A percentile compares a stretch with the other conserved stretches of the same genome.
Evolutionary conservation across 2,329 filamentous ascomycete genomes (phyloP).

Genomic region (Eutypa lata): DNA sequence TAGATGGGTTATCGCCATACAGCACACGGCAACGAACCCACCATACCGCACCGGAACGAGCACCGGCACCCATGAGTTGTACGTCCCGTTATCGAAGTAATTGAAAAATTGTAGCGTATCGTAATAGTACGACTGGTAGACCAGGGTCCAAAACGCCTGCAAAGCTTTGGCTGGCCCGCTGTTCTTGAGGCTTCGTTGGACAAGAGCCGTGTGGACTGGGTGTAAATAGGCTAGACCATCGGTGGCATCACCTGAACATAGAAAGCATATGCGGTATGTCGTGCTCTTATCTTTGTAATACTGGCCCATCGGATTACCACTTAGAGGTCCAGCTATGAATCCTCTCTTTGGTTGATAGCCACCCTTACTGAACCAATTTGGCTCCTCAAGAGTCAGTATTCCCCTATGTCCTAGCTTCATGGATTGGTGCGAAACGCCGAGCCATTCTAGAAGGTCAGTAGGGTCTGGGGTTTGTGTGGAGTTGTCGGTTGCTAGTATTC

Average conservation of each 20-base stretch:
- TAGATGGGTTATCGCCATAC: not conserved
- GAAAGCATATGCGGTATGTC: conserved; percentile 2
- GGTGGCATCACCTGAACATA: not conserved
- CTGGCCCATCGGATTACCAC: conserved; percentile 1
- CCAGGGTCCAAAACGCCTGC: conserved; percentile 5
- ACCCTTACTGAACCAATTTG: not conserved
- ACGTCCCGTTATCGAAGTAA: conserved; percentile 2
- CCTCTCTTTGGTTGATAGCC: not conserved
- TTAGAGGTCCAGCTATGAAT: not conserved
- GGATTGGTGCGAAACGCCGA: not conserved
- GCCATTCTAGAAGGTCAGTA: conserved; percentile 2
- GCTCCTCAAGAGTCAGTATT: not conserved
- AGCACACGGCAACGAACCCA: conserved; percentile 1
- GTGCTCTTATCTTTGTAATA: conserved; percentile 1
- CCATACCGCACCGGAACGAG: not conserved
- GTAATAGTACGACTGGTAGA: conserved; percentile 7
- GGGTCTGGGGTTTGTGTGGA: not conserved
- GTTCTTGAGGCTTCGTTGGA: not conserved
- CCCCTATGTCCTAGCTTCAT: not conserved
- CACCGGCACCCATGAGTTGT: conserved; percentile 1
- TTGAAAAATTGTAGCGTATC: conserved; percentile 6
- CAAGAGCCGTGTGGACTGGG: conserved; percentile 1
- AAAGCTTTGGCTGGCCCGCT: conserved; percentile 1
- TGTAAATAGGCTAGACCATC: conserved; percentile 3
- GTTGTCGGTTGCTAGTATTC: not conserved